These are phyloP conservation scores for Tolypocladium endophyticum DNA, from an alignment of 2,329 filamentous ascomycete species.

Conservation along the genomic window DNA sequence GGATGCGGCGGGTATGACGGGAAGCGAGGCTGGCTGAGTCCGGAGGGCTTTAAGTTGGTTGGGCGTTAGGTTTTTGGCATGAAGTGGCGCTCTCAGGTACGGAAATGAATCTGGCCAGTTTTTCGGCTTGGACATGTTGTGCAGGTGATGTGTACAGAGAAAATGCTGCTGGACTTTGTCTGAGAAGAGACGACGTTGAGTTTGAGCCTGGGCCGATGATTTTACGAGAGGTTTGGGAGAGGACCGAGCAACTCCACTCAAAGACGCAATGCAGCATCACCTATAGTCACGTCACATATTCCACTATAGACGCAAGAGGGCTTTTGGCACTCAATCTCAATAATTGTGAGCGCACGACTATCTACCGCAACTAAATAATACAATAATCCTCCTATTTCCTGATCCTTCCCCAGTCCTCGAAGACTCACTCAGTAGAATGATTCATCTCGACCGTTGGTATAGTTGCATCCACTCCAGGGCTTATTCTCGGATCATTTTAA, in stretches of 20 bases:
- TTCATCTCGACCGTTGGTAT: background rate
- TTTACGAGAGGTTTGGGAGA: too few species aligned
- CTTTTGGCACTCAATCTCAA: background rate
- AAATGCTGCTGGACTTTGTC: background rate
- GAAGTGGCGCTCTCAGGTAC: conserved; percentile 40
- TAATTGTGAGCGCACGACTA: background rate
- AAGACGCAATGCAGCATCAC: too few species aligned
- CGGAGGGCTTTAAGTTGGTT: conserved; percentile 29
- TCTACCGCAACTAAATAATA: background rate
- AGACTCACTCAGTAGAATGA: background rate
- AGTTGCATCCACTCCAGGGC: background rate
- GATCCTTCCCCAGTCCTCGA: background rate
- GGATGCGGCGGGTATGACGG: conserved; percentile 15
- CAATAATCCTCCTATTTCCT: background rate
- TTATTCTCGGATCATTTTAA: background rate
- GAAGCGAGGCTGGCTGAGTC: conserved; percentile 10
- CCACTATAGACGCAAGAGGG: background rate
- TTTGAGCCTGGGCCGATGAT: background rate
- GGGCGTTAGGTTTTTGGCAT: conserved; percentile 33
- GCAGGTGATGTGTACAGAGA: background rate
- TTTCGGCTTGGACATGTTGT: conserved; percentile 30
- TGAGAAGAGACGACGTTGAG: background rate
- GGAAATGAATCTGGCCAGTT: conserved; percentile 46
- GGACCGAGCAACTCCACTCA: too few species aligned
- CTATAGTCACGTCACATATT: background rate